These are phyloP conservation scores for Alnus rubra DNA, from an alignment of 306 rosid species.

Conservation along the genomic window DNA sequence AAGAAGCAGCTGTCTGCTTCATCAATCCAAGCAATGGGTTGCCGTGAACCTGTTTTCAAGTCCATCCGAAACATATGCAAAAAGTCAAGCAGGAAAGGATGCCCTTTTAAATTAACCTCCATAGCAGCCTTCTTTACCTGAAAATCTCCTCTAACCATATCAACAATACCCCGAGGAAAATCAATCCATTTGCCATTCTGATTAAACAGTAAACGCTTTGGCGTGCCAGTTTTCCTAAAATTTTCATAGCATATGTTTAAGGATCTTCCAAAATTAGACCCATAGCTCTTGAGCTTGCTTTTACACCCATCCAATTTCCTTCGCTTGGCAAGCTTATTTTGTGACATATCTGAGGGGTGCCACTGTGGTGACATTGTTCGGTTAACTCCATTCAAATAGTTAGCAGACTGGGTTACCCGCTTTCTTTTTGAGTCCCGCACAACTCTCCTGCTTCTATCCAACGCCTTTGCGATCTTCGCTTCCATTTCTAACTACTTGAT, in stretches of 20 bases:
- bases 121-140: constrained; percentile 59
- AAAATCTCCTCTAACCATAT: constrained; percentile 59
- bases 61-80: constrained; percentile 78
- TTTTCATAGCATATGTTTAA: constrained; percentile 55
- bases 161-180: constrained; percentile 61
- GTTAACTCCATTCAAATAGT: constrained; percentile 39
- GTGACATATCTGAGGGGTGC: constrained; percentile 19
- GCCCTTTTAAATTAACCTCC: constrained; percentile 64
- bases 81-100: constrained; percentile 65
- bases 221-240: constrained; percentile 66
- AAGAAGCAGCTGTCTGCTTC: constrained; percentile 78
- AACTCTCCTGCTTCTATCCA: constrained; percentile 51
- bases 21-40: constrained; percentile 92
- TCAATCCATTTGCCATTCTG: constrained; percentile 70
- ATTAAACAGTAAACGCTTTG: constrained; percentile 72
- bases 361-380: constrained; percentile 30
- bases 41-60: constrained; percentile 61
- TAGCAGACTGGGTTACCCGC: constrained; percentile 43
- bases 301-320: constrained; percentile 43
- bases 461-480: constrained; percentile 55
- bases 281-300: constrained; percentile 33
- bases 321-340: constrained; percentile 41
- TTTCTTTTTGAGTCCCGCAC: constrained; percentile 52
- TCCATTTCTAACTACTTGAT: constrained; percentile 62
- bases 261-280: constrained; percentile 34